Base-by-base conservation (phyloP, 1,284 basidiomycete species). In the Polyporus tsugae region DNA sequence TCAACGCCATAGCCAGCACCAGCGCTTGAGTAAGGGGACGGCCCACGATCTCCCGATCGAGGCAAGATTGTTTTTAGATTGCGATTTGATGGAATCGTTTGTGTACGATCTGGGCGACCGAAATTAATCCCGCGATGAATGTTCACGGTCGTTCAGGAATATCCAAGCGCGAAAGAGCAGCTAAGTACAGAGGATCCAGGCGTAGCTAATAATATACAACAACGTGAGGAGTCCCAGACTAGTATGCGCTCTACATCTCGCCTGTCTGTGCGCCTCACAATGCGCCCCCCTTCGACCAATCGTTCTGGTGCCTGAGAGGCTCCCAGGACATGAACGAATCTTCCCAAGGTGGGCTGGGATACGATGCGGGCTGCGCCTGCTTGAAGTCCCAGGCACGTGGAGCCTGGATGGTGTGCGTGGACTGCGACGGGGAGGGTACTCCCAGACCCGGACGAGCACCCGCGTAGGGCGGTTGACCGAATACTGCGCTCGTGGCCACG, bases 261-360 rank as follows among this genome's bases (percentile, higher is more conserved):
- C 33, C 17, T 19, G 52, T 35, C 15, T 4, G 41, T 55, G 36
- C 19, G 13, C 6, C 29, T 52, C 59, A 67, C 25, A 64, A 55
- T 17, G 61, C 63, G 36, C 60, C 44, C 42, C 61, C 58, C 49
- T 69, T 62, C 42, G 68, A 63, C 73, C 75, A 72, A 10, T 74
- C 71, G 11, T 66, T 52, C 39, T 75, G 71, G 63, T 77, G 79
- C 52, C 76, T 75, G 42, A 79, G 73, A 36, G 82, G 81, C 69
- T 82, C 79, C 84, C 83, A 85, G 55, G 81, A 82, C 82, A 84
- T 85, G 69, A 86, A 84, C 1, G 82, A 78, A 66, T 84, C 83
- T 38, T 85, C 82, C 68, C 77, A 78, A 63, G 81, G 74, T 68
- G 74, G 73, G 52, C 72, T 75, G 41, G 75, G 75, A 69, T 77